Conservation (phyloP, 495 filamentous ascomycete genomes). For the Lepidopterella palustris region DNA sequence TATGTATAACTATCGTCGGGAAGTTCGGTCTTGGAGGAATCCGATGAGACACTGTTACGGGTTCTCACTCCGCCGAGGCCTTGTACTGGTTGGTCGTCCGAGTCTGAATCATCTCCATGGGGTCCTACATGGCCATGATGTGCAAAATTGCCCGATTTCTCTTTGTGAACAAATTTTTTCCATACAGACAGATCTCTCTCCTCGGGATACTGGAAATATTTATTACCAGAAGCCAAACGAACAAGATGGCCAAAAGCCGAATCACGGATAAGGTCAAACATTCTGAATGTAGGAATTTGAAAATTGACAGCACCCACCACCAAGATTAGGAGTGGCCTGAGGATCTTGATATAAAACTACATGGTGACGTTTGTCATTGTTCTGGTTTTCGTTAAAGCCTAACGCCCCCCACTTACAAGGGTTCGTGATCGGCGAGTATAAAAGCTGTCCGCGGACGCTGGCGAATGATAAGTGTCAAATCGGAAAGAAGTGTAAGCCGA, state of each 20-base stretch:
- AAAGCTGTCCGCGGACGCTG: not conserved
- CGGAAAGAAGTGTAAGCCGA: not conserved
- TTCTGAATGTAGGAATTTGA: not conserved
- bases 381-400: not conserved
- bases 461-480: not conserved
- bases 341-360: not conserved
- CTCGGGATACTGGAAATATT: conserved; percentile 32
- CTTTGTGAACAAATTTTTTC: conserved; percentile 34
- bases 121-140: conserved; percentile 31
- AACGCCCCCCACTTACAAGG: too few species aligned
- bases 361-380: not conserved
- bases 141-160: conserved; percentile 30
- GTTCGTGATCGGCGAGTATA: not conserved
- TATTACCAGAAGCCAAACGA: conserved; percentile 27
- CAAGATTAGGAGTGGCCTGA: not conserved
- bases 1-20: conserved; percentile 4
- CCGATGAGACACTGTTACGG: conserved; percentile 12
- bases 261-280: conserved; percentile 33
- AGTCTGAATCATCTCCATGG: conserved; percentile 11
- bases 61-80: conserved; percentile 22
- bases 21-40: not conserved
- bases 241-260: conserved; percentile 35
- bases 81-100: conserved; percentile 14
- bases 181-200: conserved; percentile 31
- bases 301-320: too few species aligned